phyloP scores from a whole-genome alignment of 352 stramenopile species.

The Blastocystis sp. region DNA sequence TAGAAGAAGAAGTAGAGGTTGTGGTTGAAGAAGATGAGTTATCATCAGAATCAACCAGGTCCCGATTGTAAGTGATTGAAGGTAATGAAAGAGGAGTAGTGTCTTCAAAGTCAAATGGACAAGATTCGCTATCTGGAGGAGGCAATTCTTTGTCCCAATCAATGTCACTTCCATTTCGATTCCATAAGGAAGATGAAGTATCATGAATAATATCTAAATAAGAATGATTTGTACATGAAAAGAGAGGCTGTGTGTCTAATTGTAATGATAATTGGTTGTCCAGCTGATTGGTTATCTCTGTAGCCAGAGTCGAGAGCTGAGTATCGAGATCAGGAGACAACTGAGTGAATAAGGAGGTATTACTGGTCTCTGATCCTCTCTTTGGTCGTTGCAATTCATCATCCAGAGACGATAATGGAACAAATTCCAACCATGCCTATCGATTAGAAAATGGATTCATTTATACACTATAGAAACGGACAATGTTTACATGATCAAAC shows the following conservation, averaged over 20 bases:
- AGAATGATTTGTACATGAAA: neutral
- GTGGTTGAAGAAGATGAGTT: neutral
- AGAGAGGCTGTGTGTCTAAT: neutral
- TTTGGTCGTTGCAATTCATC: neutral
- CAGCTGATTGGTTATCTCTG: neutral
- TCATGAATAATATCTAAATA: neutral
- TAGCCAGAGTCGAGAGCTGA: neutral
- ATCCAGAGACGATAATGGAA: neutral
- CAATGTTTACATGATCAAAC: slow-evolving; percentile 81
- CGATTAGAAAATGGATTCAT: neutral
- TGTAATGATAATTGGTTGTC: neutral
- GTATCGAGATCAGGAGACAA: neutral
- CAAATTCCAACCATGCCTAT: slow-evolving; percentile 37
- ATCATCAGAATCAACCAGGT: neutral
- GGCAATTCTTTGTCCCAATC: slow-evolving; percentile 12
- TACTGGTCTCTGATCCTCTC: neutral
- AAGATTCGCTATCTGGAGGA: neutral
- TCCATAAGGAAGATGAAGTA: neutral
- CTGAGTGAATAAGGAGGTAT: slow-evolving; percentile 7
- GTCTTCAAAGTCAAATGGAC: slow-evolving; percentile 70
- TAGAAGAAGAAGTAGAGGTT: neutral
- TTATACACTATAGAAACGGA: slow-evolving; percentile 76
- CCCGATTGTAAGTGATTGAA: neutral
- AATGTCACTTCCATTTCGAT: neutral
- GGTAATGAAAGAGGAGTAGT: neutral